A percentile compares a stretch with the other conserved stretches of the same genome.
phyloP scores from a whole-genome alignment of 345 rosid species.

The Litchi chinensis region DNA sequence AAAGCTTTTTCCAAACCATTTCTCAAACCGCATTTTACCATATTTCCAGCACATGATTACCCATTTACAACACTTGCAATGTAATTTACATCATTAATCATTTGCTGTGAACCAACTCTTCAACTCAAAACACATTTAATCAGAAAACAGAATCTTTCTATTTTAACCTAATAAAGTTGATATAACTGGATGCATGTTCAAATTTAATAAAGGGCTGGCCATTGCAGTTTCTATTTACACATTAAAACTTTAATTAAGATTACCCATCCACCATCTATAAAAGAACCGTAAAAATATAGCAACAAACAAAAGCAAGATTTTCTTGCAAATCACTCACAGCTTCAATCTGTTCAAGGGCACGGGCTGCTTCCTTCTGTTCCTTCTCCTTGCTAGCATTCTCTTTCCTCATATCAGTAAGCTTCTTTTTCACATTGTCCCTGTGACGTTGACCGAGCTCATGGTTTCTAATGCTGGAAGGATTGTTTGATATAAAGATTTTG shows the following conservation, averaged over 20 bases:
- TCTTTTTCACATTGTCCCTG: conserved; percentile 67
- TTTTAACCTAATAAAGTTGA: neutral
- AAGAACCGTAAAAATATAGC: neutral
- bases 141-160: neutral
- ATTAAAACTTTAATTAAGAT: neutral
- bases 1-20: neutral
- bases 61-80: neutral
- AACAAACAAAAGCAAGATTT: neutral
- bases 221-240: neutral
- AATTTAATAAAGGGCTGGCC: neutral
- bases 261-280: neutral
- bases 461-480: conserved; percentile 82
- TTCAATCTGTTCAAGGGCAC: conserved; percentile 85
- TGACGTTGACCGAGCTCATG: conserved; percentile 95
- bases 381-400: conserved; percentile 84
- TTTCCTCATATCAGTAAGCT: conserved; percentile 73
- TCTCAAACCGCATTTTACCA: neutral
- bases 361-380: conserved; percentile 68
- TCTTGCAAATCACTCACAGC: conserved; percentile 50
- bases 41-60: neutral
- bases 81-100: neutral
- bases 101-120: neutral
- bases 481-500: conserved; percentile 79
- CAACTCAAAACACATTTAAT: conserved; percentile 1
- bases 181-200: conserved; percentile 1